phyloP scores from a whole-genome alignment of 192 early-diverging fungal species.

The Helicostylum pulchrum region DNA sequence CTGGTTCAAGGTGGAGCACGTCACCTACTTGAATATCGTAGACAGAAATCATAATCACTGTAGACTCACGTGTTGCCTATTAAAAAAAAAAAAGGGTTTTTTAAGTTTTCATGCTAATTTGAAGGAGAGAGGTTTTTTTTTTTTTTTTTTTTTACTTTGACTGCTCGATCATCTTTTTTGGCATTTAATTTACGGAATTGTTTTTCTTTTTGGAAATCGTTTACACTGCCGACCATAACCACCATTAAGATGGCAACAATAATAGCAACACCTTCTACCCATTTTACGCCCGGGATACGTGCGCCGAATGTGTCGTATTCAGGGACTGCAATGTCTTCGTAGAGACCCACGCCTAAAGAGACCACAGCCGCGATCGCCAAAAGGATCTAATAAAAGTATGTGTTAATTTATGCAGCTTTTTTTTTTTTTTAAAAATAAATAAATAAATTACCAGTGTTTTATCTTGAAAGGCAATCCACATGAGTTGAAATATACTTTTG shows the following conservation, averaged over 20 bases:
- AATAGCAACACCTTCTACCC: slow-evolving; percentile 89
- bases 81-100: background rate
- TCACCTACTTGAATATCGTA: slow-evolving; percentile 89
- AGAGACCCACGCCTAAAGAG: slow-evolving; percentile 79
- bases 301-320: slow-evolving; percentile 37
- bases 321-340: slow-evolving; percentile 66
- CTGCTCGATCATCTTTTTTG: slow-evolving; percentile 79
- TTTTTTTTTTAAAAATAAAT: background rate
- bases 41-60: slow-evolving; percentile 64
- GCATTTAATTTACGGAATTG: slow-evolving; percentile 83
- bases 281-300: slow-evolving; percentile 58
- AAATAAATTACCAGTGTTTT: slow-evolving; percentile 56
- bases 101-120: no score
- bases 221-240: slow-evolving; percentile 71
- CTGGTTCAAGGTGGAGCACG: slow-evolving; percentile 80
- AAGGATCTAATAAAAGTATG: slow-evolving; percentile 43
- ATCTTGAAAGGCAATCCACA: slow-evolving; percentile 80
- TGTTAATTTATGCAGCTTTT: slow-evolving; percentile 8
- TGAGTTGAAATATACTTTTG: slow-evolving; percentile 66
- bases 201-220: slow-evolving; percentile 84
- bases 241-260: slow-evolving; percentile 77
- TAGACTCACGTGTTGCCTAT: slow-evolving; percentile 69
- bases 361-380: slow-evolving; percentile 73
- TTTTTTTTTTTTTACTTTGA: slow-evolving; percentile 47
- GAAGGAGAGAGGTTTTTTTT: no score